Conservation (phyloP, 139 green algal species). For the Micromonas pusilla region DNA sequence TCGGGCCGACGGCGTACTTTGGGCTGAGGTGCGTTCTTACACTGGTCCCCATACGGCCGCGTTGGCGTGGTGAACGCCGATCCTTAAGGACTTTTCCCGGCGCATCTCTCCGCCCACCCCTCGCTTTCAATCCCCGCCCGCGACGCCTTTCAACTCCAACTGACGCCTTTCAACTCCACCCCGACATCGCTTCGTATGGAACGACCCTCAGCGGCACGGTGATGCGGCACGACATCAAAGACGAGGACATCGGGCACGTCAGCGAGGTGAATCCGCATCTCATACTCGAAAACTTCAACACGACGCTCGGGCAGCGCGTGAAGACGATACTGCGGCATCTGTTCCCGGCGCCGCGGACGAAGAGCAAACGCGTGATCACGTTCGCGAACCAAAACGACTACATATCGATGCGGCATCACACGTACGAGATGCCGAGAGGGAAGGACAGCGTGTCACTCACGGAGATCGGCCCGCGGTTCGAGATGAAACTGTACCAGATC, state of each 20-base stretch:
- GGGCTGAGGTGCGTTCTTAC: no score
- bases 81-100: no score
- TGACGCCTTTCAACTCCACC: no score
- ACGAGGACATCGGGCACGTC: constrained; percentile 84
- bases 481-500: constrained; percentile 45
- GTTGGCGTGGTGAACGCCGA: no score
- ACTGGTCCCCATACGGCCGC: no score
- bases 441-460: constrained; percentile 38
- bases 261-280: constrained; percentile 91
- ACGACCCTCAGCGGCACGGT: constrained; percentile 86
- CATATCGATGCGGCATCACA: constrained; percentile 72
- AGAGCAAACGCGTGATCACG: constrained; percentile 77
- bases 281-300: constrained; percentile 85
- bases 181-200: no score
- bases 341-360: constrained; percentile 82
- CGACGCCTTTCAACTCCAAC: no score
- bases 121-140: no score
- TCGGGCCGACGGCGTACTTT: constrained; percentile 97
- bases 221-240: constrained; percentile 80
- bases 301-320: constrained; percentile 70
- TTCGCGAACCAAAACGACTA: constrained; percentile 78
- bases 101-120: no score
- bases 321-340: constrained; percentile 88
- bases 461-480: constrained; percentile 45
- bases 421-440: constrained; percentile 45